Evolutionary conservation across 805 yeast genomes (phyloP), one percentile per base, ranked within the genome.

Genomic region (Pichia gijzeniarum): DNA sequence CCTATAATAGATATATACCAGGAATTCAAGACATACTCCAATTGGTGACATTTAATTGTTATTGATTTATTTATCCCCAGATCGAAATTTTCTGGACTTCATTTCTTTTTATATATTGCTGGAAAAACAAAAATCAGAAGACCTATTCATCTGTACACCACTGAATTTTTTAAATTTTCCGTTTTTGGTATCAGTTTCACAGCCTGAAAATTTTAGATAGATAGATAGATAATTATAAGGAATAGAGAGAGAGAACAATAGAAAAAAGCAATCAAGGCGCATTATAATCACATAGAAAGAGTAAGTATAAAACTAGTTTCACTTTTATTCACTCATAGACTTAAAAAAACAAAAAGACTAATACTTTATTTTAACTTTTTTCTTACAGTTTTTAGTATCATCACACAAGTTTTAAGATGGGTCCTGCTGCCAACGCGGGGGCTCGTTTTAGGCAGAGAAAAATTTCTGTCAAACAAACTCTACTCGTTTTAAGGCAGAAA

Each of bases 371-470:
- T 25, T 30, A 12, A 9, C 20, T 33, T 14, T 33, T 4, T 9
- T 34, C 18, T 31, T 16, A 12, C 13, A 7, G n/a, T 32, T 30
- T 40, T 40, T 34, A 9, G 4, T 7, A 41, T 13, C 14, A 20
- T 19, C 25, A 38, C 7, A 38, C 31, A 19, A 4, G 14, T 19
- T 21, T 38, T 21, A 22, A 38, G 19, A 35, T 64, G 68, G 68
- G 52, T 16, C 55, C 61, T 40, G 67, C 67, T 41, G 53, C 65
- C 31, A 61, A 68, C 37, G 71, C 78, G 19, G 76, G 78, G 44
- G 84, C 91, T 35, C 71, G 96, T 50, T 90, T 90, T 66, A 81
- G 99, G 53, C 97, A 91, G 71, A 77, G 98, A 49, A 93, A 93
- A 68, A 90, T 91, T 53, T 84, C 95, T 40, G 93, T 90, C 40